Evolutionary conservation across 257 asterid species (phyloP), one percentile per base, ranked within the genome.

Genomic region (Jacaranda mimosifolia): DNA sequence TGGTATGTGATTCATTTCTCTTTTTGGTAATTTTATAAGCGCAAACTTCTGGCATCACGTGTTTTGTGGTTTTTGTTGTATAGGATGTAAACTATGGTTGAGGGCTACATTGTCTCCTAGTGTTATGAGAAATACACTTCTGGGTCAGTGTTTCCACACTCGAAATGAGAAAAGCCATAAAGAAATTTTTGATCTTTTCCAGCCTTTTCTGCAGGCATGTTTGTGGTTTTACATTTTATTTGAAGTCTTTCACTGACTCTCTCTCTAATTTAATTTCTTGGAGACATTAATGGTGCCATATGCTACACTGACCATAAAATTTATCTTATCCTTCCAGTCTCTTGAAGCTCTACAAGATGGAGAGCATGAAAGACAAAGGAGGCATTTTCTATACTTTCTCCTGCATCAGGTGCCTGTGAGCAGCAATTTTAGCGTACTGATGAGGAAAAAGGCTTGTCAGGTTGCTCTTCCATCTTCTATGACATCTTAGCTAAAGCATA

Each of bases 291-390:
- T 68, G 55, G 53, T 64, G 45, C 63, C 68, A 18, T 68, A 57
- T 78, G 70, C 72, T 65, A 78, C 36, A 46, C 62, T 58, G 46
- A 49, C 15, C 66, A 58, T 73, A 79, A 73, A 1, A 2, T 68
- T 63, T 70, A 21, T 62, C 36, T 81, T 55, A 66, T 74, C 56
- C 75, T 63, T 78, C 77, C 92, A 95, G 99, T 95, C 99, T 82
- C 98, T 95, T 55, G 99, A 95, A 89, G 97, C 97, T 75, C 90
- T 95, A 80, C 99, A 91, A 89, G 99, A 95, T 78, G 99, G 98
- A 75, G 99, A 95, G 74, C 97, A 91, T 86, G 99, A 93, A 88
- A 91, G 90, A 81, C 98, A 93, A 79, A 84, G 99, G 79, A 93
- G 97, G 80, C 96, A 95, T 87, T 87, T 93, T 76, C 81, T 95